These are phyloP conservation scores for Capsicum pubescens DNA, from an alignment of 257 asterid species.

Conservation along the genomic window DNA sequence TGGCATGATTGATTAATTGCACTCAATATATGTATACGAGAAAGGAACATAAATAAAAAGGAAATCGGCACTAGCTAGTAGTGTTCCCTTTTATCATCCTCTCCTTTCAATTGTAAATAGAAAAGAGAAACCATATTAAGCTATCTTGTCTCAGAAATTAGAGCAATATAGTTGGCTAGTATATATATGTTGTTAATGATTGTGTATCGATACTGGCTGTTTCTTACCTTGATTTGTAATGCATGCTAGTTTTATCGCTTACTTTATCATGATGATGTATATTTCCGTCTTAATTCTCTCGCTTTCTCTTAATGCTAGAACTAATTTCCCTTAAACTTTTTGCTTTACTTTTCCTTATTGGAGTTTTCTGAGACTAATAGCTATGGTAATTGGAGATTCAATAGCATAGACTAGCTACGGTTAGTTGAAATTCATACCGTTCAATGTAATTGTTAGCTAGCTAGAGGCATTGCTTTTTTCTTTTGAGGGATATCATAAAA, in stretches of 20 bases:
- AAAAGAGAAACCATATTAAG: background rate
- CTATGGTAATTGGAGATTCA: background rate
- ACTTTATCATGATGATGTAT: background rate
- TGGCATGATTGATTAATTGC: constrained; percentile 60
- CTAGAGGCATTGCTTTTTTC: background rate
- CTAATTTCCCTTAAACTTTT: background rate
- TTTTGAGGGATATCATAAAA: background rate
- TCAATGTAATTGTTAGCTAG: background rate
- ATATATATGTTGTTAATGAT: constrained; percentile 15
- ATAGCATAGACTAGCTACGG: background rate
- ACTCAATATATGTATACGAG: background rate
- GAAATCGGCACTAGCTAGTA: too few relatives aligned
- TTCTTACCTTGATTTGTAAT: background rate
- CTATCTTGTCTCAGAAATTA: background rate
- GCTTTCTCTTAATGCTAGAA: background rate
- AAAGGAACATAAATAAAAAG: background rate
- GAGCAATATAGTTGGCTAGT: background rate
- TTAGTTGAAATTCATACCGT: background rate
- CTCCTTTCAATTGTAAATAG: constrained; percentile 40
- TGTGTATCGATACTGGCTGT: background rate
- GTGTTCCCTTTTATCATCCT: background rate
- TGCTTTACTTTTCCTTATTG: background rate
- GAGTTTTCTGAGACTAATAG: background rate
- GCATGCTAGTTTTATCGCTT: background rate
- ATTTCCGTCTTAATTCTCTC: background rate